Percentiles rank a stretch among this genome's conserved stretches.
Evolutionary conservation across 2,329 filamentous ascomycete genomes (phyloP).

Genomic region (Aspergillus pseudotamarii): DNA sequence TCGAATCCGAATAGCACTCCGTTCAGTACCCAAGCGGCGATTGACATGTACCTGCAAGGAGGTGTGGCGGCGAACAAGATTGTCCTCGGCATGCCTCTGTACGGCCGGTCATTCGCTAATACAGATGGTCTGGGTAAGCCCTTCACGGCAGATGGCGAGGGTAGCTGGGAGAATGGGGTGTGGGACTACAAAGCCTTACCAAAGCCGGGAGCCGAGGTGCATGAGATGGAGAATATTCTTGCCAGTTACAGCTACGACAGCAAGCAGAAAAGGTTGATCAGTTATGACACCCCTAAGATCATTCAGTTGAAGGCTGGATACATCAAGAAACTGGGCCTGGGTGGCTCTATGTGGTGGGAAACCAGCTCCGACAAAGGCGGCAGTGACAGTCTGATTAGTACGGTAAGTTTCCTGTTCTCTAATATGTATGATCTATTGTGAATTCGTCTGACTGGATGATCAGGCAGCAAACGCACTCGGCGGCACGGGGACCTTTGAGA

Average conservation of each 20-base stretch:
- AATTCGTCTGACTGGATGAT: not conserved
- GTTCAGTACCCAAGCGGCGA: constrained; percentile 72
- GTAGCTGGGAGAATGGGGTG: constrained; percentile 81
- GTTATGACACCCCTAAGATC: constrained; percentile 73
- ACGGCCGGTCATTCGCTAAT: constrained; percentile 80
- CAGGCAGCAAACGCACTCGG: constrained; percentile 39
- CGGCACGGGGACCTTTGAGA: constrained; percentile 46
- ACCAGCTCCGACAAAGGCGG: constrained; percentile 74
- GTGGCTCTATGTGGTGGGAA: constrained; percentile 98
- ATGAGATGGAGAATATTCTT: not conserved
- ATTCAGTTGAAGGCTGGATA: constrained; percentile 71
- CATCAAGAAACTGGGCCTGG: constrained; percentile 67
- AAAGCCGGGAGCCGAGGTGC: constrained; percentile 57
- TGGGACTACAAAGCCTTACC: constrained; percentile 76
- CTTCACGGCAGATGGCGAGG: constrained; percentile 66
- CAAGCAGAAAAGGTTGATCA: constrained; percentile 64
- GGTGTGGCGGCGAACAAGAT: constrained; percentile 72
- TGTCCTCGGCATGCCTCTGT: constrained; percentile 87
- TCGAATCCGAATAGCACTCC: constrained; percentile 68
- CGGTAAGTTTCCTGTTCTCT: constrained; percentile 33
- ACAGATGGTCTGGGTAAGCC: constrained; percentile 73
- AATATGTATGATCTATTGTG: too few relatives aligned
- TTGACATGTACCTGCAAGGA: constrained; percentile 68
- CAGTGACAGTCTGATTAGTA: constrained; percentile 67
- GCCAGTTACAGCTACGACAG: constrained; percentile 56